Evolutionary conservation across 2,329 filamentous ascomycete species (phyloP), one percentile per base, ranked within the genome.

Genomic region (Alternaria sp.): DNA sequence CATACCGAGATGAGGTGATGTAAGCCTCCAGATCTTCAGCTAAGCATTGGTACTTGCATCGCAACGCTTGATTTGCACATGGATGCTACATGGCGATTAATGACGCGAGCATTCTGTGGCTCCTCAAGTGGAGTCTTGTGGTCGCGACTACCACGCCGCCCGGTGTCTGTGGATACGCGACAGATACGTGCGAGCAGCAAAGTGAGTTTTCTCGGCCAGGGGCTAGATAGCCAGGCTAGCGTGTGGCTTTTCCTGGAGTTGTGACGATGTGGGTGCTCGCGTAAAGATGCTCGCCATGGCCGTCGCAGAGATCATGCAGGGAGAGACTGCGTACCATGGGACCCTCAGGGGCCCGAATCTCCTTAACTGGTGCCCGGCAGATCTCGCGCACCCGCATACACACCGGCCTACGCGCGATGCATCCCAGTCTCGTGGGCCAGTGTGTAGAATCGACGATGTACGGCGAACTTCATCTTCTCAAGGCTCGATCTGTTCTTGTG

Each of bases 281-380:
- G 34, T 38, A 38, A 26, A 57, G 16, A 41, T 52, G 26, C 34
- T 32, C 22, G 26, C 36, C 28, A 42, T 43, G 47, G 42, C 26
- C 28, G 47, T 61, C 30, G 51, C 41, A 52, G 34, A 57, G 20
- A 38, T 39, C 41, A 52, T 61, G 58, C 58, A 61, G 54, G 58
- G 54, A 43, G 26, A 38, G n/a, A 22, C 8, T 43, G 32, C 41
- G 53, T 60, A 56, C 52, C 52, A 34, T 57, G 57, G 53, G 28
- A 42, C 39, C 36, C 18, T 20, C 34, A 52, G 28, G 32, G 41
- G 30, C 34, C 26, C 32, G 24, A 18, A 18, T 18, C n/a, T 18
- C 43, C 12, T 32, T 22, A 8, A 41, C 51, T 46, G 41, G 42
- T 53, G 34, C 34, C 44, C 34, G 44, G 53, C 53, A 36, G 24